Base-by-base conservation (phyloP, 257 asterid genomes). In the Gentiana dahurica region DNA sequence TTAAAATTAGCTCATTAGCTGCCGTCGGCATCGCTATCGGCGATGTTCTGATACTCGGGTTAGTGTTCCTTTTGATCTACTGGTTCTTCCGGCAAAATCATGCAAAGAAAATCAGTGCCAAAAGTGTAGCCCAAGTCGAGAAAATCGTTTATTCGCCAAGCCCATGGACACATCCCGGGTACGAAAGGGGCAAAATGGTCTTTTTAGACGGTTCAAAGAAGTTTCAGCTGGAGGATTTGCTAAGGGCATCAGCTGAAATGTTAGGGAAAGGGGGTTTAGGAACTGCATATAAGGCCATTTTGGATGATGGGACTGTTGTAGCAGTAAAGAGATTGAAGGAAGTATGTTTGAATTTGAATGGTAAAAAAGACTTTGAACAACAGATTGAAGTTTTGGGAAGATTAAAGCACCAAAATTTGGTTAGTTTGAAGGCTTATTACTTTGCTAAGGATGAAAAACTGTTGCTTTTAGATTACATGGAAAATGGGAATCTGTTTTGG, bases 211-310 rank as follows among this genome's bases (percentile, higher is more conserved):
- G 84, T 33, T 87, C 77, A 9, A 83, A 81, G 78, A 76, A 74
- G 79, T 89, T 89, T 51, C 95, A 89, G 77, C 79, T 89, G 58
- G 97, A 89, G 75, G 95, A 89, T 64, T 53, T 89, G 75, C 75
- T 89, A 51, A 73, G 89, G 75, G 97, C 97, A 7, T 86, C 97
- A 5, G 95, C 97, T 54, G 97, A 89, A 52, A 89, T 89, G 97
- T 66, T 89, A 63, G 97, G 97, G 2, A 86, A 79, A 70, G 97
- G 97, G 0, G 95, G 92, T 2, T 69, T 86, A 3, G 97, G 97
- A 51, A 86, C 95, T 6, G 87, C 97, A 3, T 89, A 89, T 49
- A 89, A 89, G 69, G 97, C 97, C 15, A 69, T 83, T 12, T 50
- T 89, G 67, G 97, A 89, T 54, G 97, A 86, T 64, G 95, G 94